These are phyloP conservation scores for Reutealis trisperma DNA, from an alignment of 345 rosid species.

Conservation along the genomic window DNA sequence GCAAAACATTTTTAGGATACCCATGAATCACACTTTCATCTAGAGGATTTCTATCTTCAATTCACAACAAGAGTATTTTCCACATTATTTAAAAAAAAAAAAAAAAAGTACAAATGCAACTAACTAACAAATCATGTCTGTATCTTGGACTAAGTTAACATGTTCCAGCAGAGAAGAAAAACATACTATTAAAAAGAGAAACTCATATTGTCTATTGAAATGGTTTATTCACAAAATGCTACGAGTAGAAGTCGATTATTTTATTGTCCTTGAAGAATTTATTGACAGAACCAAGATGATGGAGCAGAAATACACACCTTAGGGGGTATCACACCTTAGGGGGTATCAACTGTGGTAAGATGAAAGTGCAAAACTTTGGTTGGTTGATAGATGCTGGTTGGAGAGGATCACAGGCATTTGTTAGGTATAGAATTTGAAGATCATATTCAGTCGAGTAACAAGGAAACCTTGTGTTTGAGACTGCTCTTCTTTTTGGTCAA, in stretches of 20 bases:
- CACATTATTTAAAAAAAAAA: no score
- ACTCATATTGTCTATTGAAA: neutral
- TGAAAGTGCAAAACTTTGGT: neutral
- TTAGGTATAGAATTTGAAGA: neutral
- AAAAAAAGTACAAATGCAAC: neutral
- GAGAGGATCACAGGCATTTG: neutral
- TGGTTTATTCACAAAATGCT: neutral
- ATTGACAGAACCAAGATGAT: neutral
- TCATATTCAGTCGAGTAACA: conserved; percentile 38
- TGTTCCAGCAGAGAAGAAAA: neutral
- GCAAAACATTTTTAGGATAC: no score
- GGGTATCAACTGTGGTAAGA: no score
- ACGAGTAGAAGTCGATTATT: neutral
- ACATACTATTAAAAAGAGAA: neutral
- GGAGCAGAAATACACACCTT: conserved; percentile 10
- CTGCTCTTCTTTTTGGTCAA: conserved; percentile 47
- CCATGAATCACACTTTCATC: no score
- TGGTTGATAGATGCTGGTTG: no score
- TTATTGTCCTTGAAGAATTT: neutral
- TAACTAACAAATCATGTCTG: neutral
- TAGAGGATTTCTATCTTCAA: no score
- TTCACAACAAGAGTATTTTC: no score
- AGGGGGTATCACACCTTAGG: neutral
- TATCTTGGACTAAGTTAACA: neutral
- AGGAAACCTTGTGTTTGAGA: conserved; percentile 53